These are phyloP conservation scores for Geotrichum klebahnii DNA, from an alignment of 1,139 yeast genomes.

Conservation along the genomic window DNA sequence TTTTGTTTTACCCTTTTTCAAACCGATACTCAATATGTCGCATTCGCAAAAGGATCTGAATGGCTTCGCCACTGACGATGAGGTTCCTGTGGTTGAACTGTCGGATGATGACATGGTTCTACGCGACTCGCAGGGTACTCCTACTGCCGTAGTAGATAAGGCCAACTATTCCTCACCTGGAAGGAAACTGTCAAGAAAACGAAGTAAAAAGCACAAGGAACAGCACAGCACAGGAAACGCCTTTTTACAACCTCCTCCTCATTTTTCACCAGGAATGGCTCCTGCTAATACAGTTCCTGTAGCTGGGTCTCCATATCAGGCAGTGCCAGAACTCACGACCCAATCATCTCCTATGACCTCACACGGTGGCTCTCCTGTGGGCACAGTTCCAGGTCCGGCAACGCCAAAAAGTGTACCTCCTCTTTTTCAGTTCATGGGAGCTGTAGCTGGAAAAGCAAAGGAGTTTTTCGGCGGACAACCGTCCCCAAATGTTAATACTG, in stretches of 20 bases:
- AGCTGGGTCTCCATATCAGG: slow-evolving; percentile 3
- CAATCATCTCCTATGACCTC: background rate
- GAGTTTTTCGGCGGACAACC: slow-evolving; percentile 8
- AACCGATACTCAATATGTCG: background rate
- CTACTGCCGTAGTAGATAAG: slow-evolving; percentile 1
- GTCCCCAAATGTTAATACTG: too few species aligned
- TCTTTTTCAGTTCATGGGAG: slow-evolving; percentile 16
- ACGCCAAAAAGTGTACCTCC: slow-evolving; percentile 13
- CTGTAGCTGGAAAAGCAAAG: slow-evolving; percentile 17
- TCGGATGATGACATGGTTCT: slow-evolving; percentile 4
- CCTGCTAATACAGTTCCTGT: background rate
- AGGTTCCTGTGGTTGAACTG: slow-evolving; percentile 15
- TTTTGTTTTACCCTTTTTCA: too few species aligned
- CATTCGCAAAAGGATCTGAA: slow-evolving; percentile 5
- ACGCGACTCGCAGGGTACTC: slow-evolving; percentile 5
- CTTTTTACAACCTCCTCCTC: background rate
- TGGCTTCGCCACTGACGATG: slow-evolving; percentile 17
- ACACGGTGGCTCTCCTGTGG: too few species aligned
- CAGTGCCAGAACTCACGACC: slow-evolving; percentile 2
- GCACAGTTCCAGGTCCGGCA: background rate
- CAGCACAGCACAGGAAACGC: background rate
- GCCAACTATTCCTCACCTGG: background rate
- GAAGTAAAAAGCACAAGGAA: background rate
- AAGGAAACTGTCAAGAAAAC: slow-evolving; percentile 2
- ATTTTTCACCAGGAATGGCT: background rate